phyloP scores from a whole-genome alignment of 768 basidiomycete genomes.

The Boletus speciosus region DNA sequence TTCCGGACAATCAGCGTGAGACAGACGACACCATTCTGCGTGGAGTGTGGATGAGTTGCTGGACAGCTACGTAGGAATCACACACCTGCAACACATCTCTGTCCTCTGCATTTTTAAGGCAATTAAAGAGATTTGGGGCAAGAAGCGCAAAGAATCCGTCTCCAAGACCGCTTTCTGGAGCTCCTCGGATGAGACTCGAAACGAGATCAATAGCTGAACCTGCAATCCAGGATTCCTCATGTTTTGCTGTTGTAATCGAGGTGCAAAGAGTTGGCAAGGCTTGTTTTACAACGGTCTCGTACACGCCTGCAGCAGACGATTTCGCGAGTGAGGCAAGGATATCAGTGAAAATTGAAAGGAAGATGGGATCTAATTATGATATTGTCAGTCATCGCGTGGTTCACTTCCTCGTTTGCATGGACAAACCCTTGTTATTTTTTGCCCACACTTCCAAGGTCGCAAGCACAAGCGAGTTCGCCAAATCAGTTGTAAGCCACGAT shows the following conservation, averaged over 20 bases:
- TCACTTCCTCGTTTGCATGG: not conserved
- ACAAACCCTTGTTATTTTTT: constrained; percentile 77
- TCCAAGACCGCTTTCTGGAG: constrained; percentile 61
- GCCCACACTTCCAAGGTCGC: constrained; percentile 80
- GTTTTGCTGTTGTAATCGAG: constrained; percentile 55
- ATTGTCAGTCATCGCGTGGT: not conserved
- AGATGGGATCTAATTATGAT: constrained; percentile 70
- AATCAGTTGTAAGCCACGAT: constrained; percentile 65
- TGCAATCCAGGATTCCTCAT: constrained; percentile 69
- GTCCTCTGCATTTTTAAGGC: constrained; percentile 71
- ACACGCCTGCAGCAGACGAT: constrained; percentile 56
- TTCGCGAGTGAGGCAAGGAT: constrained; percentile 69
- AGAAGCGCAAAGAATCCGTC: constrained; percentile 75
- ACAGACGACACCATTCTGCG: constrained; percentile 76
- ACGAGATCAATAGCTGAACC: constrained; percentile 81
- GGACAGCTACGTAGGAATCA: not conserved
- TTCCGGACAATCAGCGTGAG: constrained; percentile 85
- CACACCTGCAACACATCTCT: constrained; percentile 77
- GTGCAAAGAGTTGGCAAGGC: constrained; percentile 71
- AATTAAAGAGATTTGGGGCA: constrained; percentile 71
- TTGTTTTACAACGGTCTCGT: constrained; percentile 67
- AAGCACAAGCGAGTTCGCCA: constrained; percentile 61
- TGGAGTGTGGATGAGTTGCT: not conserved
- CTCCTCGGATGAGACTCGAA: constrained; percentile 66
- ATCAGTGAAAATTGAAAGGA: constrained; percentile 81